Base-by-base conservation (phyloP, 164 flowering plant species). In the Magnolia sinica region DNA sequence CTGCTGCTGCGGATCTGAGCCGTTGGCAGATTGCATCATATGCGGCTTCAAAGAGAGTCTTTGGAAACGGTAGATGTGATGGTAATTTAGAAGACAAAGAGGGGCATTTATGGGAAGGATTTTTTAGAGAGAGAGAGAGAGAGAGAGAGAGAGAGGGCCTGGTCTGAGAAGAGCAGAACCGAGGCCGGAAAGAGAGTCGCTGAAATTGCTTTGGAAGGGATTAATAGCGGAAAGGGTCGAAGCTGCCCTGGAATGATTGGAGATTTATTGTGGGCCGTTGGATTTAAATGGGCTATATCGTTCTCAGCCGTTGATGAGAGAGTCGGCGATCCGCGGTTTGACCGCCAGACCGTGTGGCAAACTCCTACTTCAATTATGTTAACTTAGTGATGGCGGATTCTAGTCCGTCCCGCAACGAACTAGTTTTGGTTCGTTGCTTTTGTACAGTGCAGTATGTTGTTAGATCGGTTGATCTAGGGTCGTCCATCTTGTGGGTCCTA, bases 11-110 rank as follows among this genome's bases (percentile, higher is more conserved):
- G 81, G 81, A 81, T 88, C 88, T 20, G 88, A 78, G 45, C 87
- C 88, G 79, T 81, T 83, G 31, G 76, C 73, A 27, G 86, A 70
- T 79, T 88, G 89, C 91, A 87, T 88, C 87, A 63, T 79, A 58
- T 45, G 22, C 45, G 7, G 61, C 37, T 8, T 72, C 4, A 14
- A 9, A 10, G 19, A 73, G 9, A 49, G 7, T 11, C 22, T 8
- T 22, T 31, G 11, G 58, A 73, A 67, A 49, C 52, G 52, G 27
- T n/a, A 4, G 8, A 22, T 50, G 50, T 55, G 13, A 55, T 55
- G 13, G 61, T 55, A 11, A 55, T 16, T 11, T 55, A 16, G 61
- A 55, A 55, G 61, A 6, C 7, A 1, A 2, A 16, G 63, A 2
- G 4, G n/a, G 59, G 67, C 45, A 55, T 55, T 55, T 55, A 55